These are phyloP conservation scores for Leucoagaricus sp. DNA, from an alignment of 1,284 basidiomycete species.

Conservation along the genomic window DNA sequence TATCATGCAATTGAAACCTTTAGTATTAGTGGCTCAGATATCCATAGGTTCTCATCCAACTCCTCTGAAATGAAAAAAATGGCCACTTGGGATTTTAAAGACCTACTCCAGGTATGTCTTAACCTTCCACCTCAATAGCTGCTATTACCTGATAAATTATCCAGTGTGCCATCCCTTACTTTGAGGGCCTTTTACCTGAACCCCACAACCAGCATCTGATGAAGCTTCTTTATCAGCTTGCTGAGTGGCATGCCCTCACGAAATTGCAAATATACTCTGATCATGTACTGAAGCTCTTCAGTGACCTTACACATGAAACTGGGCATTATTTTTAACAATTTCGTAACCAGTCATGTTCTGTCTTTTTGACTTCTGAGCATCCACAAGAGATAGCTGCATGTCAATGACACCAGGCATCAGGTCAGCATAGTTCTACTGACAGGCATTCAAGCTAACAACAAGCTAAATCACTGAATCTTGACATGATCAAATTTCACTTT, in stretches of 20 bases:
- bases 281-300: constrained; percentile 23
- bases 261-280: constrained; percentile 38
- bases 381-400: constrained; percentile 26
- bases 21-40: constrained; percentile 25
- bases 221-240: constrained; percentile 26
- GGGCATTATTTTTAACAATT: constrained; percentile 28
- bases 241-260: constrained; percentile 36
- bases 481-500: constrained; percentile 24
- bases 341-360: constrained; percentile 16
- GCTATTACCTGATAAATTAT: not conserved
- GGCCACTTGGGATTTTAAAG: constrained; percentile 37
- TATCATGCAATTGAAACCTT: constrained; percentile 23
- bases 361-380: constrained; percentile 27
- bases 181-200: constrained; percentile 34
- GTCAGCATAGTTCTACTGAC: not conserved
- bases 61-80: constrained; percentile 36
- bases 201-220: constrained; percentile 28
- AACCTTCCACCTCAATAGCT: not conserved
- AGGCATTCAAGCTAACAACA: constrained; percentile 19
- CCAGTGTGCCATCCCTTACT: constrained; percentile 38
- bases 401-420: not conserved
- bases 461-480: constrained; percentile 20
- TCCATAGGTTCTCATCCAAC: constrained; percentile 32
- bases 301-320: constrained; percentile 22
- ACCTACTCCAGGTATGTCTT: constrained; percentile 33